These are phyloP conservation scores for Trypanosoma vivax DNA, from an alignment of 208 protist genomes.

Conservation along the genomic window DNA sequence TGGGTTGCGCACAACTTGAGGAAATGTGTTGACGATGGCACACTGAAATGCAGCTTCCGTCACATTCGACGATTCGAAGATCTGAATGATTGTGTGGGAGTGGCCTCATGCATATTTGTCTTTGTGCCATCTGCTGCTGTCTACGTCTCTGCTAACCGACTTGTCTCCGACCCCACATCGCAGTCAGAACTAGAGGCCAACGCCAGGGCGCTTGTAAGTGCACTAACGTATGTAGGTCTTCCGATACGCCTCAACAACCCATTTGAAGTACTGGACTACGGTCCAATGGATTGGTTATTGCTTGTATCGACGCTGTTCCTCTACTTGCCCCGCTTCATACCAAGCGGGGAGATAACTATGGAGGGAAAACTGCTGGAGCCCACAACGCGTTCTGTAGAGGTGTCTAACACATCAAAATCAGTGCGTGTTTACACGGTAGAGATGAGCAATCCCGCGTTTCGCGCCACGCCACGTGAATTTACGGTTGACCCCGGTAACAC, in stretches of 20 bases:
- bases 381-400: conserved; percentile 66
- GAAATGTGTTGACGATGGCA: conserved; percentile 12
- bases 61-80: conserved; percentile 57
- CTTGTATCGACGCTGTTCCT: conserved; percentile 73
- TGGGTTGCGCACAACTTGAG: conserved; percentile 58
- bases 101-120: conserved; percentile 52
- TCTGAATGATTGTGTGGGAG: conserved; percentile 57
- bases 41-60: conserved; percentile 1
- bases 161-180: conserved; percentile 26
- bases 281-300: conserved; percentile 58
- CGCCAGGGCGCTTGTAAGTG: conserved; percentile 36
- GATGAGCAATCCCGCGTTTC: conserved; percentile 63
- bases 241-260: conserved; percentile 21
- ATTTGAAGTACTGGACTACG: conserved; percentile 48
- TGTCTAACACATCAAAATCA: conserved; percentile 61
- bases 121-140: conserved; percentile 59
- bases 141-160: conserved; percentile 20
- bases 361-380: conserved; percentile 69
- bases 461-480: conserved; percentile 40
- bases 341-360: conserved; percentile 59
- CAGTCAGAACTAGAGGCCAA: conserved; percentile 45
- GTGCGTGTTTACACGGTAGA: conserved; percentile 67
- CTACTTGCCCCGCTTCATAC: conserved; percentile 75
- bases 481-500: conserved; percentile 45
- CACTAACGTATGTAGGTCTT: conserved; percentile 44